Evolutionary conservation across 805 yeast species (phyloP).

Genomic region (Kodamaea lidongshanica): DNA sequence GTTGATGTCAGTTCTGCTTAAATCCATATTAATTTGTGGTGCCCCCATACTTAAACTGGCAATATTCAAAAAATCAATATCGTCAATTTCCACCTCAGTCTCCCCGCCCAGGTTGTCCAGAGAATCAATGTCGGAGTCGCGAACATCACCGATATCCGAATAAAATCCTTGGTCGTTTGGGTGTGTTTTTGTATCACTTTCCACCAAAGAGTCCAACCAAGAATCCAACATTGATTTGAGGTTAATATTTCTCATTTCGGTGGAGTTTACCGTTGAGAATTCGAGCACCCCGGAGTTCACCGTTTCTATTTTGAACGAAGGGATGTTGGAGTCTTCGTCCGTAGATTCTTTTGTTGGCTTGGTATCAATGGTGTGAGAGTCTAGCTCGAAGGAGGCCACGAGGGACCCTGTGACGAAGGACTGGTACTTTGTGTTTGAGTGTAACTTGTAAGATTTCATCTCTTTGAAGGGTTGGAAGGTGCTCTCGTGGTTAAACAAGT

Average conservation of each 20-base stretch:
- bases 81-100: slow-evolving; percentile 30
- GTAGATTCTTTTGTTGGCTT: slow-evolving; percentile 10
- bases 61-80: slow-evolving; percentile 22
- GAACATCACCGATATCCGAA: slow-evolving; percentile 16
- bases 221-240: slow-evolving; percentile 12
- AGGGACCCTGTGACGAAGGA: slow-evolving; percentile 46
- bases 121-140: no score
- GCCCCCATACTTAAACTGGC: background rate
- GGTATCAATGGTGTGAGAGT: no score
- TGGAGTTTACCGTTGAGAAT: slow-evolving; percentile 6
- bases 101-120: no score
- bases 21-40: no score
- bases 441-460: slow-evolving; percentile 41
- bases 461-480: slow-evolving; percentile 17
- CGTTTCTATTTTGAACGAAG: background rate
- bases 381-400: slow-evolving; percentile 36
- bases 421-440: slow-evolving; percentile 33
- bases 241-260: slow-evolving; percentile 9
- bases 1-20: no score
- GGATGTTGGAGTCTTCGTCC: slow-evolving; percentile 2
- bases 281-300: slow-evolving; percentile 1
- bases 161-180: slow-evolving; percentile 40
- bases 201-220: slow-evolving; percentile 27
- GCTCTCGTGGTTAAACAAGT: slow-evolving; percentile 18
- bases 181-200: slow-evolving; percentile 15